phyloP scores from a whole-genome alignment of 1,139 yeast genomes.

The Pichia norvegensis region DNA sequence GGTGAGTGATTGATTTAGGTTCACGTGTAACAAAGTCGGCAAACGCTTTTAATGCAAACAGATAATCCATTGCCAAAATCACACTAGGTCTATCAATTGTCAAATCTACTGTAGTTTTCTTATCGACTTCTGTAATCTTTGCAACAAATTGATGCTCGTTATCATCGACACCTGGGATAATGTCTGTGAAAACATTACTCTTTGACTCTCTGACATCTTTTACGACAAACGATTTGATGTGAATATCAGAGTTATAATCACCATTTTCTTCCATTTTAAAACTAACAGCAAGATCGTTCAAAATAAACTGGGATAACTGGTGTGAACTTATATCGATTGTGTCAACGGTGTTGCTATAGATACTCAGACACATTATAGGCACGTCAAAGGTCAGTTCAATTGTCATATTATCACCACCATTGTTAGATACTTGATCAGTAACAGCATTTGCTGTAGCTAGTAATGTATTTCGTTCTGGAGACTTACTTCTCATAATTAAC shows the following conservation, averaged over 20 bases:
- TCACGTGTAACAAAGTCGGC: constrained; percentile 35
- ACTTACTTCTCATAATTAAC: constrained; percentile 14
- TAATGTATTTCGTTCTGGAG: constrained; percentile 26
- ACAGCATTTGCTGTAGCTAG: constrained; percentile 17
- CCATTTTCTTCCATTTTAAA: constrained; percentile 48
- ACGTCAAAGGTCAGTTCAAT: constrained; percentile 36
- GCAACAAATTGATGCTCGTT: constrained; percentile 69
- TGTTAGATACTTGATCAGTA: neutral
- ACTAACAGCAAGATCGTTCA: constrained; percentile 49
- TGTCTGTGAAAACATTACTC: constrained; percentile 65
- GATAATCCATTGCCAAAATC: constrained; percentile 77
- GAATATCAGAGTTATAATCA: constrained; percentile 52
- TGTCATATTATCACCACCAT: neutral
- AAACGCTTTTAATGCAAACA: constrained; percentile 68
- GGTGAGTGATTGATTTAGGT: constrained; percentile 4
- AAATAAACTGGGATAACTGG: constrained; percentile 54
- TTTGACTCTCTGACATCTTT: constrained; percentile 59
- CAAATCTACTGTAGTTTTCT: constrained; percentile 34
- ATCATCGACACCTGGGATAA: constrained; percentile 63
- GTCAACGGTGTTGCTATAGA: constrained; percentile 52
- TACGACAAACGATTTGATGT: constrained; percentile 67
- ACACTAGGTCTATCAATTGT: constrained; percentile 76
- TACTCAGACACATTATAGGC: constrained; percentile 56
- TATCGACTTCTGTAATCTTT: constrained; percentile 37
- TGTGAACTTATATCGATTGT: constrained; percentile 33